These are phyloP conservation scores for Capsicum rhomboideum DNA, from an alignment of 257 asterid genomes.

Conservation along the genomic window DNA sequence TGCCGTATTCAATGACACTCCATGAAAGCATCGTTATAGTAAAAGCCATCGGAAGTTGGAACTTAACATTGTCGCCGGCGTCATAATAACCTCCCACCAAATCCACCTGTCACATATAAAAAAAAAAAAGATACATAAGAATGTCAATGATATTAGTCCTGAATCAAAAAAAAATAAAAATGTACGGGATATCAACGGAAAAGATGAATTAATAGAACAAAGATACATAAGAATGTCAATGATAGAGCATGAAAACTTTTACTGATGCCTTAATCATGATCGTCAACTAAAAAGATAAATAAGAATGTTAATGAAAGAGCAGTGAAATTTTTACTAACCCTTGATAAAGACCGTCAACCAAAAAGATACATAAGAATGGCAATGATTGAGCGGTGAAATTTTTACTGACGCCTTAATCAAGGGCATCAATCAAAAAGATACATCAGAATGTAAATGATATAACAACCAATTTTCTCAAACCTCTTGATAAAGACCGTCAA, in stretches of 20 bases:
- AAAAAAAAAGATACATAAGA: too few relatives aligned
- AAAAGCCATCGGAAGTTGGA: constrained; percentile 88
- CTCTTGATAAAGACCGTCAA: too few relatives aligned
- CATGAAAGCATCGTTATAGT: constrained; percentile 77
- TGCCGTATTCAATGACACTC: constrained; percentile 50
- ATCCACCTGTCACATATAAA: constrained; percentile 43
- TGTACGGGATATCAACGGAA: too few relatives aligned
- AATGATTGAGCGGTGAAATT: background rate
- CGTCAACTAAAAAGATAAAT: background rate
- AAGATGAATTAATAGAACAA: too few relatives aligned
- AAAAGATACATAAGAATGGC: background rate
- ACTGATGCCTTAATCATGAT: background rate
- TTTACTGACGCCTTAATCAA: too few relatives aligned
- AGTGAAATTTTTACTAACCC: too few relatives aligned
- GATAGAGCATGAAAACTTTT: background rate
- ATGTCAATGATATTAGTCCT: too few relatives aligned
- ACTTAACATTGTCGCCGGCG: constrained; percentile 86
- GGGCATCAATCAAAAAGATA: too few relatives aligned
- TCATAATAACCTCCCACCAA: constrained; percentile 93
- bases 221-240: background rate
- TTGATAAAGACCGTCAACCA: background rate
- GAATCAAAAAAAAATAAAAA: too few relatives aligned
- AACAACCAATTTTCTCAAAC: too few relatives aligned
- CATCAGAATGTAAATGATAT: too few relatives aligned
- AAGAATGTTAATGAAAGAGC: background rate